Conservation (phyloP, 1,284 basidiomycete species). For the Lentinula novae-zelandiae region DNA sequence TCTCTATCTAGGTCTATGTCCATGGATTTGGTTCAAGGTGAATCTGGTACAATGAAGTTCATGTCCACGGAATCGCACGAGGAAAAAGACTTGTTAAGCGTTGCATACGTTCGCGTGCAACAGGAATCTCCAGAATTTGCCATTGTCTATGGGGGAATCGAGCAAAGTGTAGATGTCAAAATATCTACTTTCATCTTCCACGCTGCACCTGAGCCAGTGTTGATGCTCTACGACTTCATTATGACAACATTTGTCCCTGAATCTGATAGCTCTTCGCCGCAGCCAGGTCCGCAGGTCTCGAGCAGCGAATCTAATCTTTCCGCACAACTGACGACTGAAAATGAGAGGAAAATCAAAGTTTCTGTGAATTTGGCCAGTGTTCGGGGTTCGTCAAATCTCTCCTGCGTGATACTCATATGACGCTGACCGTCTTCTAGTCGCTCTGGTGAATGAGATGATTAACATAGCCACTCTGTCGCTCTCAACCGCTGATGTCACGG, state of each 20-base stretch:
- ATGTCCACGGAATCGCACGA: conserved; percentile 68
- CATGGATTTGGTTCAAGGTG: conserved; percentile 69
- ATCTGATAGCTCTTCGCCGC: conserved; percentile 16
- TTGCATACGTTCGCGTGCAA: conserved; percentile 82
- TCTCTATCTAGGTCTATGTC: conserved; percentile 51
- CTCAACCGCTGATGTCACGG: conserved; percentile 87
- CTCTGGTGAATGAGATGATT: conserved; percentile 75
- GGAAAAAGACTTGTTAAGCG: conserved; percentile 75
- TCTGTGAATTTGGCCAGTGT: conserved; percentile 87
- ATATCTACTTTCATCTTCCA: conserved; percentile 93
- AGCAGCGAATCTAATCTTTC: conserved; percentile 8
- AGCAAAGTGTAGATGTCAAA: conserved; percentile 86
- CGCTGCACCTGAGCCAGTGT: conserved; percentile 88
- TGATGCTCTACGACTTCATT: conserved; percentile 94
- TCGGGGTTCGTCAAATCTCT: conserved; percentile 49
- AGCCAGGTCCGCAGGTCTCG: background rate
- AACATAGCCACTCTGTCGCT: conserved; percentile 86
- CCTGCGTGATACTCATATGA: background rate
- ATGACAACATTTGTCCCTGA: conserved; percentile 91
- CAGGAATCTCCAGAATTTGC: conserved; percentile 86
- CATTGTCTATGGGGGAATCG: conserved; percentile 81
- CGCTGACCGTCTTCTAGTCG: conserved; percentile 43
- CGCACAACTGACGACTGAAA: conserved; percentile 17
- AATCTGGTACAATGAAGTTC: conserved; percentile 59
- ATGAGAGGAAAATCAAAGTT: conserved; percentile 73